phyloP scores from a whole-genome alignment of 2,329 filamentous ascomycete genomes.

The Trichophyton equinum region DNA sequence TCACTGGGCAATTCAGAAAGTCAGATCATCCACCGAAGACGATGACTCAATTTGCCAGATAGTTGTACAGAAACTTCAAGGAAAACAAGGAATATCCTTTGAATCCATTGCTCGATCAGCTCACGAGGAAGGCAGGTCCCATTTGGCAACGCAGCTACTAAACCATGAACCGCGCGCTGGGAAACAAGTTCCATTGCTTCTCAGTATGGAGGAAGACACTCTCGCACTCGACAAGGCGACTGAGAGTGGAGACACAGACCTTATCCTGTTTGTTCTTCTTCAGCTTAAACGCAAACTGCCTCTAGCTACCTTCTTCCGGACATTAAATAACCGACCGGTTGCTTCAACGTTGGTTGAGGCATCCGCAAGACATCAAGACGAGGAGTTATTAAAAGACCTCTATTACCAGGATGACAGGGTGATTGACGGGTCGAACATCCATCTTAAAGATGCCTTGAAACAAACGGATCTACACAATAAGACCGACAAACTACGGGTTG shows the following conservation, averaged over 20 bases:
- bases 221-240: conserved; percentile 93
- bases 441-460: conserved; percentile 68
- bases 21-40: conserved; percentile 68
- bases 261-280: conserved; percentile 78
- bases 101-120: conserved; percentile 86
- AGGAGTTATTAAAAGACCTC: conserved; percentile 76
- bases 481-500: conserved; percentile 77
- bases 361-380: conserved; percentile 65
- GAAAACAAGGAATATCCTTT: conserved; percentile 87
- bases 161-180: conserved; percentile 90
- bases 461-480: conserved; percentile 58
- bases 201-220: conserved; percentile 92
- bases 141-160: conserved; percentile 79
- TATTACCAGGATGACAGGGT: conserved; percentile 96
- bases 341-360: conserved; percentile 85
- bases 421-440: conserved; percentile 74
- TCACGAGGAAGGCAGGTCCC: conserved; percentile 80
- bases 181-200: conserved; percentile 84
- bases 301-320: conserved; percentile 80
- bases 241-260: conserved; percentile 85
- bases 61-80: conserved; percentile 74
- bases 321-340: conserved; percentile 71
- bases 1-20: conserved; percentile 93
- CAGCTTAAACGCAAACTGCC: conserved; percentile 84
- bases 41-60: conserved; percentile 78